These are phyloP conservation scores for Fusarium nodosum DNA, from an alignment of 2,329 filamentous ascomycete genomes.

Conservation along the genomic window DNA sequence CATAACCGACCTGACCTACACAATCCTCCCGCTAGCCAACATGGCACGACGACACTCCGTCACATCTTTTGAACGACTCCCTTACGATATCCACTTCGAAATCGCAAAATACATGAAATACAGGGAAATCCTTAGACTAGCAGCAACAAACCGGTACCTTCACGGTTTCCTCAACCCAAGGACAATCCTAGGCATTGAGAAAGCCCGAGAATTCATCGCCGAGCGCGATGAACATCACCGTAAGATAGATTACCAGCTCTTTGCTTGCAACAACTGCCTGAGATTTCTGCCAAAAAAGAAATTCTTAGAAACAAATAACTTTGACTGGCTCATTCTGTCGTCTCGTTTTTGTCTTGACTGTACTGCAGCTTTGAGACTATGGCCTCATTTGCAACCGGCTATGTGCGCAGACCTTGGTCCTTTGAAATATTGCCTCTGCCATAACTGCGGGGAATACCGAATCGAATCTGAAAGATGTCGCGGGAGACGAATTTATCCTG, in stretches of 20 bases:
- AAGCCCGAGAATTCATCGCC: slow-evolving; percentile 10
- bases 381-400: slow-evolving; percentile 13
- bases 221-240: slow-evolving; percentile 11
- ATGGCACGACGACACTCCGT: slow-evolving; percentile 15
- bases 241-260: slow-evolving; percentile 5
- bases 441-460: slow-evolving; percentile 34
- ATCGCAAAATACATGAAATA: slow-evolving; percentile 27
- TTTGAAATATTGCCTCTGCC: slow-evolving; percentile 43
- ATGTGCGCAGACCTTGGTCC: slow-evolving; percentile 3
- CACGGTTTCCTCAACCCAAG: slow-evolving; percentile 17
- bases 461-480: slow-evolving; percentile 34
- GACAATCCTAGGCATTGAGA: neutral
- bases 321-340: neutral
- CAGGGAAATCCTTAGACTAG: slow-evolving; percentile 17
- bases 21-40: neutral
- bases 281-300: slow-evolving; percentile 30
- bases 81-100: slow-evolving; percentile 40
- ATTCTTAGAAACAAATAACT: slow-evolving; percentile 1
- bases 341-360: slow-evolving; percentile 39
- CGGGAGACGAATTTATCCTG: neutral
- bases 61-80: slow-evolving; percentile 27
- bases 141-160: slow-evolving; percentile 32
- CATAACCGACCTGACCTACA: neutral
- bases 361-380: slow-evolving; percentile 8
- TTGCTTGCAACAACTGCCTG: slow-evolving; percentile 38